Percentiles rank a stretch among this genome's conserved stretches.
Conservation (phyloP, 2,329 filamentous ascomycete species). For the Neopestalotiopsis clavispora region DNA sequence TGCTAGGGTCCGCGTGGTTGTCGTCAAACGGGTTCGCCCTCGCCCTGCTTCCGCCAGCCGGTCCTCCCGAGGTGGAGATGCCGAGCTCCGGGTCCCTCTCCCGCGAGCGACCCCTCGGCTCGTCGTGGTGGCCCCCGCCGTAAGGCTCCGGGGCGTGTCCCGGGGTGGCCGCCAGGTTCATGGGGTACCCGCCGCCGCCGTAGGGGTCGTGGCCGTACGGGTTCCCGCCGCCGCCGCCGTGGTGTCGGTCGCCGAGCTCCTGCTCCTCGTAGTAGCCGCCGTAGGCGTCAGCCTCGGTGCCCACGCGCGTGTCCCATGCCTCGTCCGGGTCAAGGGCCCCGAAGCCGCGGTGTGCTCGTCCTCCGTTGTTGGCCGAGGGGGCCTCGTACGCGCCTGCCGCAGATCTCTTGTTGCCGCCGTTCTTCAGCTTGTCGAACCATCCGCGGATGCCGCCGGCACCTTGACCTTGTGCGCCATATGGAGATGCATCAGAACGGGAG, state of each 20-base stretch:
- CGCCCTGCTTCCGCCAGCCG: slow-evolving; percentile 39
- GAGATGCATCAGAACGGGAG: slow-evolving; percentile 48
- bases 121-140: slow-evolving; percentile 29
- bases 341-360: slow-evolving; percentile 60
- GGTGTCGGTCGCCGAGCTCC: slow-evolving; percentile 61
- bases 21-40: slow-evolving; percentile 73
- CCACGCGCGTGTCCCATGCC: slow-evolving; percentile 83
- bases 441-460: slow-evolving; percentile 68
- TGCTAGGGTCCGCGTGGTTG: slow-evolving; percentile 63
- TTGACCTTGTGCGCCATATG: slow-evolving; percentile 58
- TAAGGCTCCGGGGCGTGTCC: slow-evolving; percentile 35
- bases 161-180: slow-evolving; percentile 50
- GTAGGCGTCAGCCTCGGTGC: slow-evolving; percentile 71
- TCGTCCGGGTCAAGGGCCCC: slow-evolving; percentile 80
- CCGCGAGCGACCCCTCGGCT: slow-evolving; percentile 46
- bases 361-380: slow-evolving; percentile 44
- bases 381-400: slow-evolving; percentile 76
- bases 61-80: slow-evolving; percentile 45
- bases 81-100: slow-evolving; percentile 43
- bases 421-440: slow-evolving; percentile 76
- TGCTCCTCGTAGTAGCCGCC: slow-evolving; percentile 77
- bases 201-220: slow-evolving; percentile 27
- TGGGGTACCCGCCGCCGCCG: slow-evolving; percentile 47
- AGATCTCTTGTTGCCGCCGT: slow-evolving; percentile 66
- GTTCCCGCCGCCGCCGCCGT: background rate